Base-by-base conservation (phyloP, 371 early-diverging fungal genomes). In the Synchytrium microbalum region DNA sequence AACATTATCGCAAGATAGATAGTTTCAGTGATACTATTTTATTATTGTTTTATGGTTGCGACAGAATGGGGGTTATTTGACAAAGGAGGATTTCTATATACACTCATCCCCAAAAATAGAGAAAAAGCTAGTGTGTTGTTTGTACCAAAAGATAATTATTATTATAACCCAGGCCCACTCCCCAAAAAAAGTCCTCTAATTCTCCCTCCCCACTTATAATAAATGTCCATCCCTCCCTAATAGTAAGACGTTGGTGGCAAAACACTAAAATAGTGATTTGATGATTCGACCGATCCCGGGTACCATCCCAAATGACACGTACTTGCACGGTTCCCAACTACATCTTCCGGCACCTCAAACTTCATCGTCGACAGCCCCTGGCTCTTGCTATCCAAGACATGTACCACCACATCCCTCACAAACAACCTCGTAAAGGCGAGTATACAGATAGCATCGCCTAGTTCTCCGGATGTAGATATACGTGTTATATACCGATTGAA, bases 401-500 rank as follows among this genome's bases (percentile, higher is more conserved):
- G 32, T 8, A 64, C 59, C 28, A 60, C 33, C 13, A 64, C 64
- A 24, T 58, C 59, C 19, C 14, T 16, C 13, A 19, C 32, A n/a
- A 60, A 59, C 19, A 59, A 16, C 28, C 51, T 58, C 30, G 64
- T 28, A 27, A 64, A 64, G 3, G 64, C 64, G 3, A 57, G 33
- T n/a, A 64, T 26, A 59, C 64, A 64, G 25, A 64, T 59, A 25
- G 64, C 64, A 32, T 64, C 64, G 24, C 64, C 64, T 26, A 32
- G n/a, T 51, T 64, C 64, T 24, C 64, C 64, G 26, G 5, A 8
- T 14, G 27, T 13, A 29, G n/a, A 26, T 32, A 64, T 64, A 19
- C 38, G 2, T 3, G 10, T 27, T 16, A 57, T 19, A 28, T 64
- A 64, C 3, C 8, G 31, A 26, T 63, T 30, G 56, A 63, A 63